These are phyloP conservation scores for Endoconidiophora laricicola DNA, from an alignment of 2,329 filamentous ascomycete genomes.

Conservation along the genomic window DNA sequence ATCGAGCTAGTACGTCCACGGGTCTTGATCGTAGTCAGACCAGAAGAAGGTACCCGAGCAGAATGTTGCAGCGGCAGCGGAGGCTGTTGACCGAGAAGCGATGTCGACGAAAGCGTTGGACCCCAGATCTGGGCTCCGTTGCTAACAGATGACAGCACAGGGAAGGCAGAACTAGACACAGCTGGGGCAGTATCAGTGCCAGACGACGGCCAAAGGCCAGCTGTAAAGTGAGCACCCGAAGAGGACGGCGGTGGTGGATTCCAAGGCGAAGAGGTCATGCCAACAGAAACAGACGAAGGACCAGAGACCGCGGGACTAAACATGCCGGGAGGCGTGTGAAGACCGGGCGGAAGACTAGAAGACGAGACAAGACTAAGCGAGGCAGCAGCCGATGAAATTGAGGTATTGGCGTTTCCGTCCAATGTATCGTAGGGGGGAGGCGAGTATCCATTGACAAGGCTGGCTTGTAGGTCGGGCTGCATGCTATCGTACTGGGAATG, in stretches of 20 bases:
- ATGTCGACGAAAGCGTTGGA: neutral
- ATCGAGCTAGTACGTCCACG: slow-evolving; percentile 48
- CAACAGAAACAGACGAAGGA: neutral
- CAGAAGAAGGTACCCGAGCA: neutral
- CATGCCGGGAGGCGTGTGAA: neutral
- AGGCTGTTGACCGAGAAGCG: neutral
- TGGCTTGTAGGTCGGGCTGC: slow-evolving; percentile 9
- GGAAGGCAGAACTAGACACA: neutral
- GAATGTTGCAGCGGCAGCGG: neutral
- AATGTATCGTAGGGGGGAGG: slow-evolving; percentile 3
- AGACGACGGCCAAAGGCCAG: slow-evolving; percentile 21
- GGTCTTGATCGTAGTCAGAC: slow-evolving; percentile 22
- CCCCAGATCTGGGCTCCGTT: neutral
- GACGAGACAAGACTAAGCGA: neutral
- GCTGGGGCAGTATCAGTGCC: neutral
- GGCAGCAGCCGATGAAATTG: neutral
- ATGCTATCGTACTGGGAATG: neutral
- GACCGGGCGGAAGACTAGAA: neutral
- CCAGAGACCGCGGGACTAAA: neutral
- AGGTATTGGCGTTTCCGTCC: neutral
- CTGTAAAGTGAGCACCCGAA: slow-evolving; percentile 21
- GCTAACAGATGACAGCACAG: neutral
- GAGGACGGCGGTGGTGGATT: slow-evolving; percentile 21
- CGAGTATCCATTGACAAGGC: slow-evolving; percentile 1
- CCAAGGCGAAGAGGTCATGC: slow-evolving; percentile 17